These are phyloP conservation scores for Bidens hawaiensis DNA, from an alignment of 140 eudicot genomes.

Conservation along the genomic window DNA sequence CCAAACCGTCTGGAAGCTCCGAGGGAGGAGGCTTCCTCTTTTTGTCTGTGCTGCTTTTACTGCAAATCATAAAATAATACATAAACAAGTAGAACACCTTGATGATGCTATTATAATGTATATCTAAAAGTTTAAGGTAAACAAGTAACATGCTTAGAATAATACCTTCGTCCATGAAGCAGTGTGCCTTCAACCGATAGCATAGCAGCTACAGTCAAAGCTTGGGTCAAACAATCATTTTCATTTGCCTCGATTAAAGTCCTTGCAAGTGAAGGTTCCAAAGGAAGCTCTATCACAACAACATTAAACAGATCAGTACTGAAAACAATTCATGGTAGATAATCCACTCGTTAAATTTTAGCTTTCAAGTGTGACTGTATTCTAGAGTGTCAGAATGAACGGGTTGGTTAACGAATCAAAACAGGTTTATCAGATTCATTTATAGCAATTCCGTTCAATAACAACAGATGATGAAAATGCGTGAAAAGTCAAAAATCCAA, in stretches of 20 bases:
- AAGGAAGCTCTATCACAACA: constrained; percentile 71
- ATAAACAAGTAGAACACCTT: not conserved
- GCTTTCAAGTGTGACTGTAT: constrained; percentile 3
- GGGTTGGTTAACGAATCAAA: not conserved
- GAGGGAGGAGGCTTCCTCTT: constrained; percentile 74
- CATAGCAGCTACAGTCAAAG: constrained; percentile 94
- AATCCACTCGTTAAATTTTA: not conserved
- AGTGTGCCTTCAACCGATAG: constrained; percentile 87
- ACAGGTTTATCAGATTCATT: not conserved
- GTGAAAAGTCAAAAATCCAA: not conserved
- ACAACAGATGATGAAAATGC: not conserved
- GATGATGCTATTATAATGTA: constrained; percentile 7
- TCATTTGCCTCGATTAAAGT: constrained; percentile 90
- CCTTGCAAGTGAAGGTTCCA: constrained; percentile 97
- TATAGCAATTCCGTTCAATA: not conserved
- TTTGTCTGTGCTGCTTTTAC: constrained; percentile 56
- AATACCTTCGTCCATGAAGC: constrained; percentile 75
- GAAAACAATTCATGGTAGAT: not conserved
- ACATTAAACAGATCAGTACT: constrained; percentile 5
- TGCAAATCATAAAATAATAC: constrained; percentile 25
- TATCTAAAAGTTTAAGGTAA: constrained; percentile 13
- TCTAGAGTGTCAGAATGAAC: not conserved
- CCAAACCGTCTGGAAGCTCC: constrained; percentile 88
- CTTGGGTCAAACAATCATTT: constrained; percentile 74
- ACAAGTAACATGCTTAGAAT: constrained; percentile 5